phyloP scores from a whole-genome alignment of 371 early-diverging fungal genomes.

The Lichtheimia corymbifera region DNA sequence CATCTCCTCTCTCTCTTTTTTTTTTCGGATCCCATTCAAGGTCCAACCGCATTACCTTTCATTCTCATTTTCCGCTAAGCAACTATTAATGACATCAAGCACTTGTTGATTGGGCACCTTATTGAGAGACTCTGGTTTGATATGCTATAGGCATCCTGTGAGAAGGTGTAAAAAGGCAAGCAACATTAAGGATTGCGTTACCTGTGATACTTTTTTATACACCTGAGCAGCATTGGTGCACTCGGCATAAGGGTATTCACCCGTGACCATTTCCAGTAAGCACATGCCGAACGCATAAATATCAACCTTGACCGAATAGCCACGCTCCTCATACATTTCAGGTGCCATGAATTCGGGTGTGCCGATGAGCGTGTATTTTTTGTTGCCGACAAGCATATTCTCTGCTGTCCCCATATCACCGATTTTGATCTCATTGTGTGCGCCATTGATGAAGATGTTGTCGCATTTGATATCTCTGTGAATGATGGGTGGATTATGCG shows the following conservation, averaged over 20 bases:
- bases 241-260: conserved; percentile 89
- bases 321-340: conserved; percentile 91
- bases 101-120: conserved; percentile 75
- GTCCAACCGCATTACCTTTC: conserved; percentile 51
- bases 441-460: conserved; percentile 94
- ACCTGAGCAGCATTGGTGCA: conserved; percentile 88
- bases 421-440: conserved; percentile 90
- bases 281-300: conserved; percentile 96
- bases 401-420: conserved; percentile 93
- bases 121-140: conserved; percentile 79
- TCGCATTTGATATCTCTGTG: conserved; percentile 88
- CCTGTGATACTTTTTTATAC: conserved; percentile 77
- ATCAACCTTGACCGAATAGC: conserved; percentile 88
- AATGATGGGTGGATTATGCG: conserved; percentile 85
- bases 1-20: too few species aligned
- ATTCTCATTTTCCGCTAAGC: conserved; percentile 67
- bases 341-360: conserved; percentile 97
- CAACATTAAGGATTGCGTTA: conserved; percentile 24
- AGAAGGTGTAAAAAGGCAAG: not conserved
- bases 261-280: conserved; percentile 87
- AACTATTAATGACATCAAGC: conserved; percentile 73
- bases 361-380: conserved; percentile 87
- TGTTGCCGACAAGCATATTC: conserved; percentile 62
- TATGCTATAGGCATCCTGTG: conserved; percentile 52
- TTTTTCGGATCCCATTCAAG: too few species aligned